Percentiles rank a stretch among this genome's conserved stretches.
These are phyloP conservation scores for Dimargaris cristalligena DNA, from an alignment of 192 early-diverging fungal genomes.

Conservation along the genomic window DNA sequence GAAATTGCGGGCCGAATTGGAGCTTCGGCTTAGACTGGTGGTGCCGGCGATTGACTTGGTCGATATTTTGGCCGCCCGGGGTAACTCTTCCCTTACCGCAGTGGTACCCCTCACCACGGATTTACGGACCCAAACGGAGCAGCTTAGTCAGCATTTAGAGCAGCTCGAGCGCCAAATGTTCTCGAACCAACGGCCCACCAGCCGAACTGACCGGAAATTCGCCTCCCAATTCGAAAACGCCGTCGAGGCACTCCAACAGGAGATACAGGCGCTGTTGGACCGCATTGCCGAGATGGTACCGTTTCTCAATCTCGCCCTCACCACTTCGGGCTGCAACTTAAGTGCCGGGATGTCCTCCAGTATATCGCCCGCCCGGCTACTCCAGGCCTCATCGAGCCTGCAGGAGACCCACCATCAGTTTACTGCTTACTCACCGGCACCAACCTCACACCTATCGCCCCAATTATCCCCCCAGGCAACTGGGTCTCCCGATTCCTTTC, in stretches of 20 bases:
- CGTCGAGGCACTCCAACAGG: not conserved
- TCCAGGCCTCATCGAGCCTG: constrained; percentile 34
- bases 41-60: constrained; percentile 56
- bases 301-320: constrained; percentile 32
- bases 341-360: constrained; percentile 23
- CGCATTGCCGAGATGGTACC: constrained; percentile 33
- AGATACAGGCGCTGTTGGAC: constrained; percentile 18
- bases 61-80: constrained; percentile 40
- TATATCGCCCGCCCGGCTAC: constrained; percentile 35
- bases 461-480: no score
- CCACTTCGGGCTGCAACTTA: constrained; percentile 29
- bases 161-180: not conserved
- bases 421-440: not conserved
- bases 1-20: constrained; percentile 26
- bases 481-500: no score
- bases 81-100: constrained; percentile 37
- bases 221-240: constrained; percentile 5
- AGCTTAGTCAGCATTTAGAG: constrained; percentile 22
- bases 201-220: not conserved
- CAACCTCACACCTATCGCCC: no score
- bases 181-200: not conserved
- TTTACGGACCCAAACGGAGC: constrained; percentile 34
- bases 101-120: constrained; percentile 33
- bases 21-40: constrained; percentile 32
- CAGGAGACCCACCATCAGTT: constrained; percentile 14